Percentiles rank a stretch among this genome's conserved stretches.
Evolutionary conservation across 768 basidiomycete genomes (phyloP).

Genomic region (Ephemerocybe angulata): DNA sequence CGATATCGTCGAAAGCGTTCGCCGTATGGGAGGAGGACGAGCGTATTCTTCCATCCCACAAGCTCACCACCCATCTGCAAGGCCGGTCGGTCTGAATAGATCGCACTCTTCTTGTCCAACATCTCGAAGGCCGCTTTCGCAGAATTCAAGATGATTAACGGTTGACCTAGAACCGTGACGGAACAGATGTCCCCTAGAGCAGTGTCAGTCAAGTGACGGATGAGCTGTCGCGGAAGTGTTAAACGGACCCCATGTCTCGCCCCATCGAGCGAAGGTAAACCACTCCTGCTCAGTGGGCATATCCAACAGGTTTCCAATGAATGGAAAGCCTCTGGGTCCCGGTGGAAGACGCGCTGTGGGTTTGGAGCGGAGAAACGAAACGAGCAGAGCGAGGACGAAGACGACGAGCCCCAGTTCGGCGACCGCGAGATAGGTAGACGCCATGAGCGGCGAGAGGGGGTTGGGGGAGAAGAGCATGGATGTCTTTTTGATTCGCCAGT

Average conservation of each 20-base stretch:
- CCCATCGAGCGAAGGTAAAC: constrained; percentile 51
- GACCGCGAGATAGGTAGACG: constrained; percentile 22
- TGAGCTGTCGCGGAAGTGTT: neutral
- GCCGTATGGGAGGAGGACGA: constrained; percentile 54
- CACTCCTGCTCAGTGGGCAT: constrained; percentile 50
- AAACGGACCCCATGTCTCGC: constrained; percentile 46
- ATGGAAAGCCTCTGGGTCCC: constrained; percentile 50
- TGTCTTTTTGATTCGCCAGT: constrained; percentile 19
- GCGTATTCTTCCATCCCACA: constrained; percentile 54
- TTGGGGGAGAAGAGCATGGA: constrained; percentile 21
- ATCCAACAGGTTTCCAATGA: constrained; percentile 53
- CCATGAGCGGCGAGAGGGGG: constrained; percentile 21
- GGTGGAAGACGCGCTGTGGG: constrained; percentile 32
- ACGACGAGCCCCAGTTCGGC: constrained; percentile 17
- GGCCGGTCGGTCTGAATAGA: constrained; percentile 65
- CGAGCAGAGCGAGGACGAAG: constrained; percentile 30
- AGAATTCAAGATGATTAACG: constrained; percentile 54
- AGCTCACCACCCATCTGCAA: constrained; percentile 53
- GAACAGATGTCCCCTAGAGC: constrained; percentile 56
- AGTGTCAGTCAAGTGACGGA: neutral
- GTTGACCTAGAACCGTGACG: constrained; percentile 56
- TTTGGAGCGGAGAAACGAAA: constrained; percentile 27
- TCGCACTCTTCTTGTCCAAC: constrained; percentile 62
- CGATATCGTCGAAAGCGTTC: constrained; percentile 54
- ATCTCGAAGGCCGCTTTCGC: constrained; percentile 49